These are phyloP conservation scores for Backusella liffmaniae DNA, from an alignment of 192 early-diverging fungal species.

Conservation along the genomic window DNA sequence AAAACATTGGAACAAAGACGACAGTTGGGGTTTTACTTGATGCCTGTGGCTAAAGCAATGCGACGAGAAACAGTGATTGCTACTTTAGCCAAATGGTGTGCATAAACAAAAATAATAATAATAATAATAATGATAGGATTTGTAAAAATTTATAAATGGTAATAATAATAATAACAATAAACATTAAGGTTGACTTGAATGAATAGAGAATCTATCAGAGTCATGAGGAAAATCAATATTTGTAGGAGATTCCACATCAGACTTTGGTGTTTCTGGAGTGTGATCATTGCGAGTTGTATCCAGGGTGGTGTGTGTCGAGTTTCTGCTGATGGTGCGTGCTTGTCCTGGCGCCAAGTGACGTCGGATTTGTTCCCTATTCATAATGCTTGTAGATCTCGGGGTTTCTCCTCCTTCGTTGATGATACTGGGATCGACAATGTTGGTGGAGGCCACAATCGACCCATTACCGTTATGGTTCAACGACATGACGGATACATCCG, in stretches of 20 bases:
- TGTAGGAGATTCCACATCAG: neutral
- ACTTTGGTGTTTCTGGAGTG: neutral
- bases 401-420: neutral
- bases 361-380: conserved; percentile 15
- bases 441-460: neutral
- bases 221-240: conserved; percentile 30
- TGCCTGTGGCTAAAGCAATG: neutral
- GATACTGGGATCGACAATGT: neutral
- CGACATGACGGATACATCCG: conserved; percentile 8
- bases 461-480: neutral
- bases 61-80: neutral
- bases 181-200: neutral
- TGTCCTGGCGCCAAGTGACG: conserved; percentile 13
- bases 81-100: conserved; percentile 7
- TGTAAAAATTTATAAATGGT: neutral
- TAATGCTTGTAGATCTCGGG: conserved; percentile 1
- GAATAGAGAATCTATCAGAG: conserved; percentile 29
- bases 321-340: neutral
- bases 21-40: conserved; percentile 9
- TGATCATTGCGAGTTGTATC: neutral
- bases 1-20: neutral
- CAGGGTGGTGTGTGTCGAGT: neutral
- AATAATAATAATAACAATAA: neutral
- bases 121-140: neutral
- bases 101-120: neutral